Evolutionary conservation across 2,329 filamentous ascomycete genomes (phyloP).

Genomic region (Fusarium guadeloupense): DNA sequence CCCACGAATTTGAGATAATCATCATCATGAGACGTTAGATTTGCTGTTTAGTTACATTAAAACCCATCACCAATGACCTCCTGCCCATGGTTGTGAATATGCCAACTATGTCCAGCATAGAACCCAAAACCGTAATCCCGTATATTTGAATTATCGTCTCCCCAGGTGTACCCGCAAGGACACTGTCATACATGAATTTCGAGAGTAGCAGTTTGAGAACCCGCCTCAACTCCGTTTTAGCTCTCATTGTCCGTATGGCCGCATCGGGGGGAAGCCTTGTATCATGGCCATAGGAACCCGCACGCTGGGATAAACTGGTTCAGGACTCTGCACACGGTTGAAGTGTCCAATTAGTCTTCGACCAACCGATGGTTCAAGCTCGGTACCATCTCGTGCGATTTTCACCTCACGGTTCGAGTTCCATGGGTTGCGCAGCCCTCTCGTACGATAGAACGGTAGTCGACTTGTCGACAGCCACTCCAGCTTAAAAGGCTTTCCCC

Average conservation of each 20-base stretch:
- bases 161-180: conserved; percentile 13
- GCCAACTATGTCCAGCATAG: conserved; percentile 39
- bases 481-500: conserved; percentile 91
- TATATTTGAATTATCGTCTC: conserved; percentile 40
- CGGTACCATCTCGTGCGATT: conserved; percentile 93
- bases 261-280: conserved; percentile 51
- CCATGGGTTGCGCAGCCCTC: conserved; percentile 90
- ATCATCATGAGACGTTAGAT: conserved; percentile 31
- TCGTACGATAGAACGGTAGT: conserved; percentile 87
- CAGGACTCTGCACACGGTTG: conserved; percentile 62
- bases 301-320: conserved; percentile 42
- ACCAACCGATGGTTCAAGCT: conserved; percentile 85
- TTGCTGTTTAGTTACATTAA: conserved; percentile 28
- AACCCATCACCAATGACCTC: conserved; percentile 15
- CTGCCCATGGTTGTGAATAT: conserved; percentile 18
- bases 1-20: conserved; percentile 9
- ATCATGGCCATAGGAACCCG: conserved; percentile 49
- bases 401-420: conserved; percentile 96
- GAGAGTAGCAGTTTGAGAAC: conserved; percentile 26
- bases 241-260: conserved; percentile 46
- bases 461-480: conserved; percentile 88
- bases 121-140: conserved; percentile 19
- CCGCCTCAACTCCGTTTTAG: conserved; percentile 4
- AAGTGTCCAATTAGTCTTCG: conserved; percentile 82
- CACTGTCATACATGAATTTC: background rate